Evolutionary conservation across 768 basidiomycete species (phyloP).

Genomic region (Leccinum broughii): DNA sequence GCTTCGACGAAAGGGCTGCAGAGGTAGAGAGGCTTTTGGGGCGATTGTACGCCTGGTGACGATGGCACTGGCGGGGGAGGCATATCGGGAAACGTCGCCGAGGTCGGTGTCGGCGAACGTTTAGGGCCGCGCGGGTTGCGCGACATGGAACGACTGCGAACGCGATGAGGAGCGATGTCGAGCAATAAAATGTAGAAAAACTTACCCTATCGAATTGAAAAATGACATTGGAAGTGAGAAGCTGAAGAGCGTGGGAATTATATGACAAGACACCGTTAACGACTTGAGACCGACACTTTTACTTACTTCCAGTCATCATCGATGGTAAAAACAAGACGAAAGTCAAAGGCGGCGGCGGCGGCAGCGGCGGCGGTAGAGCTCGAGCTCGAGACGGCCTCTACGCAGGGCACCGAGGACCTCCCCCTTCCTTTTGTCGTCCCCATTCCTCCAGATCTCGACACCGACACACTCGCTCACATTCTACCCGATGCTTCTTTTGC

Average conservation of each 20-base stretch:
- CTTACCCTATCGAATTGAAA: slow-evolving; percentile 80
- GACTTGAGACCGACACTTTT: background rate
- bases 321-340: slow-evolving; percentile 57
- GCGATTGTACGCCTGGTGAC: slow-evolving; percentile 33
- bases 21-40: slow-evolving; percentile 75
- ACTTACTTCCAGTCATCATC: slow-evolving; percentile 8
- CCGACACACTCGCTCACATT: slow-evolving; percentile 55
- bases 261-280: background rate
- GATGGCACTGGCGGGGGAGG: slow-evolving; percentile 42
- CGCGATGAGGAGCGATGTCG: background rate
- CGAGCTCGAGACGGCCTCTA: slow-evolving; percentile 24
- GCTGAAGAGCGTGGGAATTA: slow-evolving; percentile 20
- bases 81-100: slow-evolving; percentile 54
- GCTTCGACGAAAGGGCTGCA: slow-evolving; percentile 95
- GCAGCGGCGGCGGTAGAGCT: slow-evolving; percentile 27
- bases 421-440: slow-evolving; percentile 36
- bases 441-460: slow-evolving; percentile 69
- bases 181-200: slow-evolving; percentile 4
- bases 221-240: slow-evolving; percentile 54
- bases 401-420: slow-evolving; percentile 38
- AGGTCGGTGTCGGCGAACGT: slow-evolving; percentile 75
- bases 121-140: slow-evolving; percentile 68
- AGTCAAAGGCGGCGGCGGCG: slow-evolving; percentile 49
- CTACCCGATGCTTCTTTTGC: slow-evolving; percentile 62
- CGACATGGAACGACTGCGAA: slow-evolving; percentile 68